Base-by-base conservation (phyloP, 2,329 filamentous ascomycete genomes). In the Elsinoe arachidis region DNA sequence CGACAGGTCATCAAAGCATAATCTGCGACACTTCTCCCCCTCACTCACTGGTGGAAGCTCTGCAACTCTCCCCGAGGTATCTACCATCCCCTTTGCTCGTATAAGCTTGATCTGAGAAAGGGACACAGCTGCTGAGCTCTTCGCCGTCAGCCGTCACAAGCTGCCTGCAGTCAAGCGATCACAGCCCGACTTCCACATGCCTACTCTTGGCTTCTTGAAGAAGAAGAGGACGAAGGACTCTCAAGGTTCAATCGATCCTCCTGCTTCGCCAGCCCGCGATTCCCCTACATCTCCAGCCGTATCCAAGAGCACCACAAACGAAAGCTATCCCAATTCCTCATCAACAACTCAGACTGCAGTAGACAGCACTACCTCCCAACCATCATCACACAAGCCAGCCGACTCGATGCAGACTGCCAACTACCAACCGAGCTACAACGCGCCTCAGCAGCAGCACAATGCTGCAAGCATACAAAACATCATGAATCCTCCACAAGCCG, bases 151-250 rank as follows among this genome's bases (percentile, higher is more conserved):
- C 49, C n/a, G 21, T 33, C 37, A 35, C 46, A 46, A 38, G 39
- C 46, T 58, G 56, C 47, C 56, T 23, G 56, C 56, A 38, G 46
- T 52, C 33, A 47, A 55, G 46, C 37, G 34, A 38, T 57, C 47
- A 47, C 38, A 23, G 26, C 39, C 58, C 43, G 33, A 35, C 21
- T 66, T 55, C 34, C 43, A 68, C 74, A 97, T 99, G 93, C 93
- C 91, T 85, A 88, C 83, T 74, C 83, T 96, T 79, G 90, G 90
- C 74, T 90, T 96, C 72, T 84, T 97, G 72, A 96, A 96, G 83
- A 97, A 96, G 83, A 96, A 95, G 82, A 86, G 90, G 83, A 95
- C 90, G 77, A 95, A 90, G 83, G 90, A 96, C 78, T 87, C 84
- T 67, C 73, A 75, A 65, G 75, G 78, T 63, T 73, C 72, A 71